Conservation (phyloP, 805 yeast genomes). For the Candida broadrunensis region DNA sequence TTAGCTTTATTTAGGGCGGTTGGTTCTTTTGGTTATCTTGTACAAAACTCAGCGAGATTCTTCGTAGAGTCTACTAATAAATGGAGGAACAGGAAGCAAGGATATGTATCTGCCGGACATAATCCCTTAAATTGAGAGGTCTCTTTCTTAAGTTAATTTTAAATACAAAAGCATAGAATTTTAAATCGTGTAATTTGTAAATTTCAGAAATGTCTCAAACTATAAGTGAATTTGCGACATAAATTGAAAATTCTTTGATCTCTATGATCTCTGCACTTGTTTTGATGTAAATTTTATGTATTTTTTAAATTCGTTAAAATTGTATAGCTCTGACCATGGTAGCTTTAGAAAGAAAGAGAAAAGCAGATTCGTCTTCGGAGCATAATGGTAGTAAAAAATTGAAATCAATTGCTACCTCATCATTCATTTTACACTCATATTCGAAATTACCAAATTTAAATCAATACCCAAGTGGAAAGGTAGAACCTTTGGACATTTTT, state of each 20-base stretch:
- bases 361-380: constrained; percentile 11
- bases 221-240: too few species aligned
- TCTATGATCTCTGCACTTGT: too few species aligned
- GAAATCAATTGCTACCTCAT: constrained; percentile 25
- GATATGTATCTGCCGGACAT: constrained; percentile 32
- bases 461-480: constrained; percentile 31
- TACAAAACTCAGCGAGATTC: constrained; percentile 35
- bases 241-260: too few species aligned
- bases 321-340: constrained; percentile 42
- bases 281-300: too few species aligned
- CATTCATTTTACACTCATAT: constrained; percentile 48
- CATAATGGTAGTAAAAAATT: constrained; percentile 22
- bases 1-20: constrained; percentile 77
- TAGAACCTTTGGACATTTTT: constrained; percentile 66
- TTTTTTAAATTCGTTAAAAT: too few species aligned
- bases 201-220: too few species aligned
- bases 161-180: too few species aligned
- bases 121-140: constrained; percentile 33
- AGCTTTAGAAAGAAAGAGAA: constrained; percentile 38
- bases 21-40: constrained; percentile 74
- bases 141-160: too few species aligned
- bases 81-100: constrained; percentile 39
- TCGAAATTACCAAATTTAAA: constrained; percentile 47
- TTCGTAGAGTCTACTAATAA: constrained; percentile 38
- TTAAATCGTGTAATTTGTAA: too few species aligned